A percentile compares a stretch with the other conserved stretches of the same genome.
phyloP scores from a whole-genome alignment of 1,139 yeast genomes.

The Debaryomycetaceae sp. region DNA sequence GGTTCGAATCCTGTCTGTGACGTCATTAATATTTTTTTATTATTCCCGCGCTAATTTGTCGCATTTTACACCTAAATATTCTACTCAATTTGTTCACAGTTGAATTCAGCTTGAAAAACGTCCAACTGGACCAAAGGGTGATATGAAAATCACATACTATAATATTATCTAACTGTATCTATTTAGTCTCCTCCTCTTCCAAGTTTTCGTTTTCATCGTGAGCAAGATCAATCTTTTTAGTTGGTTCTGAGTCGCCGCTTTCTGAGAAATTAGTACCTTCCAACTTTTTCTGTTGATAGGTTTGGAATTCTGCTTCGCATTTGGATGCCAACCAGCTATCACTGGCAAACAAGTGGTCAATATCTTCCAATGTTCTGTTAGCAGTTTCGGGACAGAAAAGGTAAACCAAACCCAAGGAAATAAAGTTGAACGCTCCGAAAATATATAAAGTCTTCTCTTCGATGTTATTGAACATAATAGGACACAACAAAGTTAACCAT shows the following conservation, averaged over 20 bases:
- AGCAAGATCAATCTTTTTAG: not conserved
- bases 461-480: constrained; percentile 37
- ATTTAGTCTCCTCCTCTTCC: no score
- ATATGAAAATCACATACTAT: no score
- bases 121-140: not conserved
- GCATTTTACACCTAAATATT: no score
- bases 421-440: constrained; percentile 29
- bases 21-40: constrained; percentile 36
- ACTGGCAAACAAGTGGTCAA: constrained; percentile 31
- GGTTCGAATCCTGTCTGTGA: constrained; percentile 79
- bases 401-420: constrained; percentile 13
- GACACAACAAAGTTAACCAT: constrained; percentile 49
- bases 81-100: no score
- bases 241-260: not conserved
- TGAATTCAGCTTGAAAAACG: not conserved
- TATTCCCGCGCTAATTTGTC: not conserved
- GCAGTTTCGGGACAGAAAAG: constrained; percentile 58
- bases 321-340: constrained; percentile 9
- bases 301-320: constrained; percentile 6
- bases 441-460: constrained; percentile 41
- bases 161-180: no score
- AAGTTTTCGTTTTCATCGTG: not conserved
- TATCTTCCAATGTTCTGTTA: constrained; percentile 59
- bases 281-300: not conserved
- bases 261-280: not conserved